Conservation (phyloP, 192 early-diverging fungal species). For the Rhizoclosmatium globosum region DNA sequence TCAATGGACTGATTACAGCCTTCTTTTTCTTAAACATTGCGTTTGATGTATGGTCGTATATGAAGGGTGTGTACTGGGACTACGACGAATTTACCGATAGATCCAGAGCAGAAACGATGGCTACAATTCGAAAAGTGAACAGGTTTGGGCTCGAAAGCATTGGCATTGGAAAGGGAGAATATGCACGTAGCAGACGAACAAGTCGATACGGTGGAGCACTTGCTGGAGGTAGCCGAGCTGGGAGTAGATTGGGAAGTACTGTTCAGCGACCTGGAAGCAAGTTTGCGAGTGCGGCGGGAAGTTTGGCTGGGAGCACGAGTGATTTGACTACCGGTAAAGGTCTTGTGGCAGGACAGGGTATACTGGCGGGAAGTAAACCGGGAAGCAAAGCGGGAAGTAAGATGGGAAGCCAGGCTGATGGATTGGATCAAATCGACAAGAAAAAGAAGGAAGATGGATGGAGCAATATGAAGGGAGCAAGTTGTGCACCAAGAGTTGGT, state of each 20-base stretch:
- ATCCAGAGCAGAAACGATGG: conserved; percentile 20
- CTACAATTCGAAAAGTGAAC: neutral
- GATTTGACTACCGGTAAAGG: neutral
- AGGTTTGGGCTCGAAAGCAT: neutral
- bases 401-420: neutral
- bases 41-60: conserved; percentile 8
- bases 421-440: neutral
- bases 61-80: conserved; percentile 22
- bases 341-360: neutral
- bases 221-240: neutral
- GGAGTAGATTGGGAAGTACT: neutral
- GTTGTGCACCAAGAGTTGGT: neutral
- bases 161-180: conserved; percentile 22
- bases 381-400: neutral
- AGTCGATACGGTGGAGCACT: neutral
- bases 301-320: neutral
- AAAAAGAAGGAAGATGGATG: neutral
- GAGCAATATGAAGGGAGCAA: conserved; percentile 16
- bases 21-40: neutral
- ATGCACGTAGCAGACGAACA: neutral
- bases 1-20: neutral
- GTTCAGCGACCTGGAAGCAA: no score
- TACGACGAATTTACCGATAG: conserved; percentile 7
- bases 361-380: neutral
- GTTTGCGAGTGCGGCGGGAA: neutral